Evolutionary conservation across 1,284 basidiomycete species (phyloP), one percentile per base, ranked within the genome.

Genomic region (Lignosus rhinocerotis): DNA sequence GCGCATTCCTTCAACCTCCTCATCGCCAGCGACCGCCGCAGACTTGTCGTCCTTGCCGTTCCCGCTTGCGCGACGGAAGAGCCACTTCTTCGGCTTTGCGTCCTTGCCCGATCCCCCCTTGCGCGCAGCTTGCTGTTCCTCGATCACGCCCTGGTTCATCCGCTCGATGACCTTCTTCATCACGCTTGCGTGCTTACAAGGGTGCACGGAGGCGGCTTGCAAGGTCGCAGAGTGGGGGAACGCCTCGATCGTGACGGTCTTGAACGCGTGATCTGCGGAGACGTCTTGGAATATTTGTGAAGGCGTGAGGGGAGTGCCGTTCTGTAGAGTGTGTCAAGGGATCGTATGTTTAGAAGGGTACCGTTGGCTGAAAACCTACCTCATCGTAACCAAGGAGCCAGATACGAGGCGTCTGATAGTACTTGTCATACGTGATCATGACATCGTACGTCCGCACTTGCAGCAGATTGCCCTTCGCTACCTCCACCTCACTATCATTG

Each of bases 111-210:
- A 17, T 7, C 75, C 68, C 67, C 75, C 68, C 67, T 84, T 84
- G 66, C 81, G 79, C 62, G 81, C 78, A 38, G 83, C 80, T 53
- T 87, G 81, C 71, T 92, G 89, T 72, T 91, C 87, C 58, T 88
- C 90, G 47, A 90, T 83, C 44, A 93, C 87, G 62, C 86, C 87
- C 73, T 88, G 87, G 74, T 98, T 97, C 95, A 99, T 98, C 55
- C 96, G 84, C 74, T 98, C 96, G 70, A 99, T 98, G 65, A 99
- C 94, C 76, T 98, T 99, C 83, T 97, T 98, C 97, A 99, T 99
- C 55, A 99, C 97, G 72, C 88, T 94, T 0, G 96, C 94, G 73
- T 99, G 96, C 74, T 98, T 98, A 86, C 96, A 99, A 1, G 96
- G 96, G 72, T 99, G 96, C 10, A 99, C 96, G 0, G 89, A 92